Conservation (phyloP, 75 land plant genomes). For the Gnetum montanum region DNA sequence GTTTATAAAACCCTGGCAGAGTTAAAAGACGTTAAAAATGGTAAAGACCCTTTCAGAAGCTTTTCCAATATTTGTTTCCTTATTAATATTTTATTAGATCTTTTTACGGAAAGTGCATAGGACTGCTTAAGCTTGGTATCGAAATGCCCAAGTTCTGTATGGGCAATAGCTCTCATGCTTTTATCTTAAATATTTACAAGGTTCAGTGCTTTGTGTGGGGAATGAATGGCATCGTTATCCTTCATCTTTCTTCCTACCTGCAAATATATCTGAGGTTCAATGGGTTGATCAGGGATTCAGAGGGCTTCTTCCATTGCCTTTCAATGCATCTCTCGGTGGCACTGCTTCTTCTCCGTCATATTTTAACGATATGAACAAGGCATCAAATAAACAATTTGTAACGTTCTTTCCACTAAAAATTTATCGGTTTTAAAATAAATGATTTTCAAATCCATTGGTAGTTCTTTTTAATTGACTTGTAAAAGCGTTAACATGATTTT, state of each 20-base stretch:
- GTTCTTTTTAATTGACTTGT: background rate
- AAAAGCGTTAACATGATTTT: background rate
- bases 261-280: conserved; percentile 56
- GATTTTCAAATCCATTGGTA: background rate
- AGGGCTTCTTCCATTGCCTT: conserved; percentile 96
- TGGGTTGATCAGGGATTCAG: conserved; percentile 98
- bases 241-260: conserved; percentile 91
- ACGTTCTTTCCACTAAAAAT: conserved; percentile 5
- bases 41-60: too few relatives aligned
- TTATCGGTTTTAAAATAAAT: background rate
- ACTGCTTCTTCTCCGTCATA: conserved; percentile 84
- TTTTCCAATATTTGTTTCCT: too few relatives aligned
- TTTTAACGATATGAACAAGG: conserved; percentile 81
- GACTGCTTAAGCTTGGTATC: too few relatives aligned
- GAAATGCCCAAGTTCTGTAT: background rate
- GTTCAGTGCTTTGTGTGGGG: conserved; percentile 76
- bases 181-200: too few relatives aligned
- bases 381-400: conserved; percentile 88
- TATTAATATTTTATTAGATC: too few relatives aligned
- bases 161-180: conserved; percentile 1
- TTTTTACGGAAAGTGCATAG: too few relatives aligned
- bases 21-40: conserved; percentile 2
- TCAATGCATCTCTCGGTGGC: conserved; percentile 77
- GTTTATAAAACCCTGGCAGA: conserved; percentile 55
- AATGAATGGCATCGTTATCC: conserved; percentile 99